Percentiles rank a stretch among this genome's conserved stretches.
Evolutionary conservation across 139 green algal species (phyloP).

Genomic region (Micromonas pusilla): DNA sequence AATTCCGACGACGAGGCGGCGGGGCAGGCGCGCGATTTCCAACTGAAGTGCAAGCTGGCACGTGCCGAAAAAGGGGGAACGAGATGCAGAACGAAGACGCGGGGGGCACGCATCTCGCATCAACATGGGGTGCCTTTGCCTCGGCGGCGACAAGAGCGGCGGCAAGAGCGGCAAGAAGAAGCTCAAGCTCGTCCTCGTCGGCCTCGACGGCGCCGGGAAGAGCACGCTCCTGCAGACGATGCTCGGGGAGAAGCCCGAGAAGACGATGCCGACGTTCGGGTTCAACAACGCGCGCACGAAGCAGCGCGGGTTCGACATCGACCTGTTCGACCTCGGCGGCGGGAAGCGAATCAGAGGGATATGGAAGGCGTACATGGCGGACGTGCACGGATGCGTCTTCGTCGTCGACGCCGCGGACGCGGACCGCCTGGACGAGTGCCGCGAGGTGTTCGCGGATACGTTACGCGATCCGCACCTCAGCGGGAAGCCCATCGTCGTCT

Average conservation of each 20-base stretch:
- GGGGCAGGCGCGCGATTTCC: too few species aligned
- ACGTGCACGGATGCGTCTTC: conserved; percentile 49
- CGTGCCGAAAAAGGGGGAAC: too few species aligned
- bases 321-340: conserved; percentile 52
- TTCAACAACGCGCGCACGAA: conserved; percentile 35
- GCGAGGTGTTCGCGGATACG: conserved; percentile 31
- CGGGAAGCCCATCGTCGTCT: conserved; percentile 45
- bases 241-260: conserved; percentile 27
- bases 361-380: conserved; percentile 48
- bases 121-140: background rate
- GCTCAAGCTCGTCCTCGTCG: conserved; percentile 29
- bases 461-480: conserved; percentile 31
- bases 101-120: too few species aligned
- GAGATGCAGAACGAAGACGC: too few species aligned
- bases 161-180: conserved; percentile 28
- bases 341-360: conserved; percentile 46
- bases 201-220: conserved; percentile 51
- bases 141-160: background rate
- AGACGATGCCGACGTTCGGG: conserved; percentile 44
- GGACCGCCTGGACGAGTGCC: conserved; percentile 43
- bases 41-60: too few species aligned
- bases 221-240: conserved; percentile 43
- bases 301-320: conserved; percentile 26
- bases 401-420: conserved; percentile 51
- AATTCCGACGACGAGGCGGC: too few species aligned